Conservation (phyloP, 129 eudicot species). For the Centella asiatica region DNA sequence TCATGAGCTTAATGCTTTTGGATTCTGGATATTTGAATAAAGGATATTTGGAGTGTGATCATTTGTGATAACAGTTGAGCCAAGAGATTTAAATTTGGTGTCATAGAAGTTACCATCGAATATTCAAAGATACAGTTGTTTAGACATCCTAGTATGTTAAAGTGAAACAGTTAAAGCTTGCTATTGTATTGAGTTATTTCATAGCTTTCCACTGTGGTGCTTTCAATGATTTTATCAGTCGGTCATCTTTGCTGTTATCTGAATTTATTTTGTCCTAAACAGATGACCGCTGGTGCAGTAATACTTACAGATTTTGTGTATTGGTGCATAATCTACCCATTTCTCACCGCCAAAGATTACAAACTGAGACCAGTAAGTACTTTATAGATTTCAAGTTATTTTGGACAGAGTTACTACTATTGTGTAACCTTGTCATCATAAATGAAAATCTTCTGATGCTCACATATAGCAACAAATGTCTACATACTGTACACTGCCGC, state of each 20-base stretch:
- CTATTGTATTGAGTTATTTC: background rate
- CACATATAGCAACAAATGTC: background rate
- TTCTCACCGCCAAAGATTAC: constrained; percentile 45
- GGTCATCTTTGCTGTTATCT: background rate
- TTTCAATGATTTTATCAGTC: background rate
- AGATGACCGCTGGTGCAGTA: constrained; percentile 85
- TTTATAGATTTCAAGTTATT: constrained; percentile 2
- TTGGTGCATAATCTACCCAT: constrained; percentile 74
- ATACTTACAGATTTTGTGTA: constrained; percentile 69
- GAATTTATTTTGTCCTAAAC: constrained; percentile 19
- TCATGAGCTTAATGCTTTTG: background rate
- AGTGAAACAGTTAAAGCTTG: no score
- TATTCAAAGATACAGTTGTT: background rate
- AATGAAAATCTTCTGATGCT: background rate
- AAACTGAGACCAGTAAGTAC: constrained; percentile 61
- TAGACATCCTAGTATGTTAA: background rate
- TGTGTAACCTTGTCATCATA: background rate
- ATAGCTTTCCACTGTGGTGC: background rate
- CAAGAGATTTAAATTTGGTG: background rate
- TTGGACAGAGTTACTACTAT: background rate
- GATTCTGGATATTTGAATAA: background rate
- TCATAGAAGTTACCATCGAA: background rate
- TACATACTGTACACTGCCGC: background rate
- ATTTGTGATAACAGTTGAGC: no score
- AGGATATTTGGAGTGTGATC: background rate